Percentiles rank a stretch among this genome's conserved stretches.
These are phyloP conservation scores for Penicillium sp. DNA, from an alignment of 2,329 filamentous ascomycete species.

Conservation along the genomic window DNA sequence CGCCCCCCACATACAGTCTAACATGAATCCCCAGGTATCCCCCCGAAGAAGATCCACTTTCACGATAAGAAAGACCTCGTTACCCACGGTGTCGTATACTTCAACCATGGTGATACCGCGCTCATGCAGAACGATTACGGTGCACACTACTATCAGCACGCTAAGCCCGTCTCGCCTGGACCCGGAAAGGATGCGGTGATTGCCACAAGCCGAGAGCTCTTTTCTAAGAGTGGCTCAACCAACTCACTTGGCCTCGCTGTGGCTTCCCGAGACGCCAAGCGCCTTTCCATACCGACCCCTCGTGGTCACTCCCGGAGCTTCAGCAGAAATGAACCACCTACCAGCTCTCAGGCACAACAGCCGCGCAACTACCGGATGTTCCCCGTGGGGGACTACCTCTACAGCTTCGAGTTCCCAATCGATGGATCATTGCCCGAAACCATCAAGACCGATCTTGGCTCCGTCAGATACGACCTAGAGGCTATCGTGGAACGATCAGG, in stretches of 20 bases:
- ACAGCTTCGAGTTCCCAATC: constrained; percentile 78
- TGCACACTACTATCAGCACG: constrained; percentile 62
- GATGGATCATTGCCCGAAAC: constrained; percentile 80
- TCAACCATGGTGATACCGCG: constrained; percentile 59
- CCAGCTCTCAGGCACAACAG: constrained; percentile 56
- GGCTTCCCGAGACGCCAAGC: constrained; percentile 55
- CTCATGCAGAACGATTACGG: constrained; percentile 60
- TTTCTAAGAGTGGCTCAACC: constrained; percentile 41
- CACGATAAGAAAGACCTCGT: constrained; percentile 82
- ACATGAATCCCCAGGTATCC: constrained; percentile 61
- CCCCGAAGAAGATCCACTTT: constrained; percentile 78
- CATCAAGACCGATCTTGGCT: constrained; percentile 81
- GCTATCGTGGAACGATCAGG: constrained; percentile 81
- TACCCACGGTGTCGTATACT: constrained; percentile 88
- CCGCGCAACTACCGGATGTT: constrained; percentile 86
- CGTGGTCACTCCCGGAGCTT: constrained; percentile 82
- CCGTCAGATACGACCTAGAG: constrained; percentile 84
- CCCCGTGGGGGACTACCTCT: constrained; percentile 69
- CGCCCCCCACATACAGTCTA: not conserved
- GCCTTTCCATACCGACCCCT: constrained; percentile 74
- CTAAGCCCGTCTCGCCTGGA: constrained; percentile 34
- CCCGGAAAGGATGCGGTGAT: constrained; percentile 34
- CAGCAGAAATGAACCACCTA: constrained; percentile 70
- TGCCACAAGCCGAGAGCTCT: constrained; percentile 35
- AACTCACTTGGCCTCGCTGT: constrained; percentile 46